phyloP scores from a whole-genome alignment of 2,329 filamentous ascomycete species.

The Coniella vitis region DNA sequence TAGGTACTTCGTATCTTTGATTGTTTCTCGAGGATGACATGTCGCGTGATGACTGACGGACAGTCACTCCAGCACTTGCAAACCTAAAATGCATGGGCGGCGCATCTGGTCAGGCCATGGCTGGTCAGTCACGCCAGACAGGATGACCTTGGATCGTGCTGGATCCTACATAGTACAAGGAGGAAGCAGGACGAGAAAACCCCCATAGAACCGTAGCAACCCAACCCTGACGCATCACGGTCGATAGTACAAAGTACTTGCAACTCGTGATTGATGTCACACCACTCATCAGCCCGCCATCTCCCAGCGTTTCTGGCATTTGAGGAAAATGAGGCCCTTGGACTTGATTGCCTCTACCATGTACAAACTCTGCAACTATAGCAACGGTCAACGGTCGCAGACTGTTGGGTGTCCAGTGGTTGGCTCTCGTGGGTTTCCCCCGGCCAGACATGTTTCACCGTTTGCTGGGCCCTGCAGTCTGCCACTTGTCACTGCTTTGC shows the following conservation, averaged over 20 bases:
- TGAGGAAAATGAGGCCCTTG: no score
- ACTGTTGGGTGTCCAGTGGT: neutral
- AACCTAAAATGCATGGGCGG: no score
- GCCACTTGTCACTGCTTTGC: neutral
- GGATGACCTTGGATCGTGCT: no score
- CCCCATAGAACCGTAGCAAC: no score
- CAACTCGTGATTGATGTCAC: neutral
- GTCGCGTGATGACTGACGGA: neutral
- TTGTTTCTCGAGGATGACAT: neutral
- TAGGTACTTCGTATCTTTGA: no score
- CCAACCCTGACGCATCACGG: neutral
- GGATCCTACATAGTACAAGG: no score
- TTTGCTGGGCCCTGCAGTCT: neutral
- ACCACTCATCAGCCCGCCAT: neutral
- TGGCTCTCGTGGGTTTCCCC: neutral
- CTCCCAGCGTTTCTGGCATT: neutral
- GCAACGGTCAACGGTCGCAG: no score
- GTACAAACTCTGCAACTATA: no score
- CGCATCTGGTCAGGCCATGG: neutral
- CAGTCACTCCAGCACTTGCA: neutral
- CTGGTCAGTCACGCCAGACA: neutral
- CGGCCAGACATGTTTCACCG: neutral
- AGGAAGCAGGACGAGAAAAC: no score
- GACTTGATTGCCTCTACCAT: no score
- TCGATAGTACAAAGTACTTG: neutral